phyloP scores from a whole-genome alignment of 169 alveolate species.

The Eimeria acervulina region DNA sequence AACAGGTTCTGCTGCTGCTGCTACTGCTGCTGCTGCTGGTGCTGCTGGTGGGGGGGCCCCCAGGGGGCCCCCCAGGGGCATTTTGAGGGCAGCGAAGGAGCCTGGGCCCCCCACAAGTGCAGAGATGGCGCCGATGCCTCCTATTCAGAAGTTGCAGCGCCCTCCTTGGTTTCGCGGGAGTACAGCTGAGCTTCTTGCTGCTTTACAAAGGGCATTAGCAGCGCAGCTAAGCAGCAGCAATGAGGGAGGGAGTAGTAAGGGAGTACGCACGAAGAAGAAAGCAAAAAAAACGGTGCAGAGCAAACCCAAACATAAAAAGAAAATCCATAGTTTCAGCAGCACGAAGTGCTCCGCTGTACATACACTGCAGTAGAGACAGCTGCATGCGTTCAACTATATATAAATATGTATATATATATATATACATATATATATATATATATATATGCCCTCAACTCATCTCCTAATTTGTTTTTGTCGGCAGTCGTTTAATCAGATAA shows the following conservation, averaged over 20 bases:
- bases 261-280: neutral
- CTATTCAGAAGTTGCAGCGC: constrained; percentile 23
- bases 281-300: neutral
- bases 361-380: no score
- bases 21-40: neutral
- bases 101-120: constrained; percentile 40
- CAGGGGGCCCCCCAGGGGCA: constrained; percentile 59
- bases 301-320: neutral
- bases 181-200: constrained; percentile 29
- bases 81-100: constrained; percentile 35
- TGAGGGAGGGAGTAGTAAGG: neutral
- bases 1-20: neutral
- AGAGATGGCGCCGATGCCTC: constrained; percentile 63
- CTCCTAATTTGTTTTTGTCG: neutral
- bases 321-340: no score
- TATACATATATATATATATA: no score
- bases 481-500: no score
- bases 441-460: no score
- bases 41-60: no score
- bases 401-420: no score
- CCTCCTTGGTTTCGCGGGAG: constrained; percentile 1
- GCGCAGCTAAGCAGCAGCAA: neutral
- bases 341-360: no score
- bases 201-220: constrained; percentile 7
- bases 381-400: no score